Base-by-base conservation (phyloP, 305 asterid genomes). In the Fraxinus sp. region DNA sequence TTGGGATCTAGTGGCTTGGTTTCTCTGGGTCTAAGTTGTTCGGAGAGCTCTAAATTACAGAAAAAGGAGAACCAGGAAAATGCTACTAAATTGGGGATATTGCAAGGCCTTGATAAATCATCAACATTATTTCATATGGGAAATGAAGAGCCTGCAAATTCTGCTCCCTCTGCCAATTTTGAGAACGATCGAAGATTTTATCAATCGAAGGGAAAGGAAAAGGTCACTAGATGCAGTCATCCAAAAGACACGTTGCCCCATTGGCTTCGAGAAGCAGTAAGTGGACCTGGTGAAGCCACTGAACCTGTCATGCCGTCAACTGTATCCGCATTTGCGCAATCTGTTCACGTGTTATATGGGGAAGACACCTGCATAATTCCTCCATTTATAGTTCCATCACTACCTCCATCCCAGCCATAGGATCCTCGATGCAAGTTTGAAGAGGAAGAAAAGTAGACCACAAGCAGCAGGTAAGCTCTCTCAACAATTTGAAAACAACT, bases 231-330 rank as follows among this genome's bases (percentile, higher is more conserved):
- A 57, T 71, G 79, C 77, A 70, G 35, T 26, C 36, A 83, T 78
- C 79, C 90, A 4, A 88, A 91, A 88, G 89, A 89, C 78, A 79
- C 74, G 37, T 91, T 96, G 44, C 98, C 99, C 30, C 98, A 96
- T 83, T 94, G 98, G 99, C 99, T 96, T 80, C 91, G 94, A 83
- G 97, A 89, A 90, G 98, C 93, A 41, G 98, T 96, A 76, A 90
- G 85, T 72, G 78, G 86, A 79, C 93, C 91, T 20, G 87, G 84
- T 22, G 88, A 87, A 79, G 26, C 82, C 14, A 87, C 88, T 46
- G 89, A 88, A 74, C 89, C 86, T 26, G 86, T 87, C 71, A 83
- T 94, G 57, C 98, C 97, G 1, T 97, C 97, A 6, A 73, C 94
- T 75, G 89, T 96, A 74, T 90, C 98, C 68, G 95, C 98, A 74